Base-by-base conservation (phyloP, 2,329 filamentous ascomycete genomes). In the Cryphonectria carpinicola region DNA sequence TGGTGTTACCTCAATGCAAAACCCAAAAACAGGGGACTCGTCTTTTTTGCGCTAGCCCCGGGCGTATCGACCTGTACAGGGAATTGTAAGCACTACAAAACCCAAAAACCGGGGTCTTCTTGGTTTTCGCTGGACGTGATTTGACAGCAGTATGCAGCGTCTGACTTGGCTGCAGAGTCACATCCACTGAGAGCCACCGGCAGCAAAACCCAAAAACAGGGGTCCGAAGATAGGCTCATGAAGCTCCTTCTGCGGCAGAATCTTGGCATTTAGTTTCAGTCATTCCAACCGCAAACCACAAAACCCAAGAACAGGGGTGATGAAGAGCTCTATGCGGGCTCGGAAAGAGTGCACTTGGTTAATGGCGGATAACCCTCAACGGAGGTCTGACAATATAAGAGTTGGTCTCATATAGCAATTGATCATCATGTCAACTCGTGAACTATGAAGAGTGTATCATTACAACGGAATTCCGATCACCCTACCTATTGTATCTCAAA, bases 281-380 rank as follows among this genome's bases (percentile, higher is more conserved):
- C 7, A 11, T 49, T 49, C 46, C 17, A 28, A 8, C 32, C 17
- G 1, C 4, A 17, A 4, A 22, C 58, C 37, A 46, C 60, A n/a
- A 43, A 68, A 68, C n/a, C 66, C 43, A 4, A 68, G 56, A 28
- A 39, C 60, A 56, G 66, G 66, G 46, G 17, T 63, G 8, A 5
- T 22, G 4, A 49, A 49, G 46, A 49, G 22, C 7, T n/a, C 2
- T 6, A 8, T 7, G 10, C 3, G 6, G 17, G 43, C 19, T 7
- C 22, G 43, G 14, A 17, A 43, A 6, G 14, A 43, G 5, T 62
- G 43, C 3, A 3, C 1, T 35, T 17, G 32, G 19, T 19, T 46
- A 11, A 58, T 1, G 6, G 13, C 25, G 8, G 11, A 11, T 22
- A 3, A 8, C 13, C 19, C 6, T 52, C 49, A 13, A 25, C 4